phyloP scores from a whole-genome alignment of 1,139 yeast species.

The Meyerozyma guilliermondii region DNA sequence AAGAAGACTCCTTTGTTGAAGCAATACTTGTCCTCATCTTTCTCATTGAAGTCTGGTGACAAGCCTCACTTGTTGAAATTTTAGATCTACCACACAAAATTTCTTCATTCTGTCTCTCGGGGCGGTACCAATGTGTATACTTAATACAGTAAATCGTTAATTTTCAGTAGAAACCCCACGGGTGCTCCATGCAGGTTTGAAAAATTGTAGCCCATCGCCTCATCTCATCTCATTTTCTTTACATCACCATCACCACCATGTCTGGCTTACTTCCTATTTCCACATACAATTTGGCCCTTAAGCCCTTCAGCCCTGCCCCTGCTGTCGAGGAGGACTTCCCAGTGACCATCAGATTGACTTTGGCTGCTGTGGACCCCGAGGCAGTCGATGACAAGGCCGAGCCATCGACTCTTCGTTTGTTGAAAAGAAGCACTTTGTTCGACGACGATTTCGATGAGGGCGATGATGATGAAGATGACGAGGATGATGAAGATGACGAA shows the following conservation, averaged over 20 bases:
- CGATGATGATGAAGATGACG: slow-evolving; percentile 33
- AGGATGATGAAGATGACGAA: slow-evolving; percentile 51
- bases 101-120: slow-evolving; percentile 6
- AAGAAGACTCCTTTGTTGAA: slow-evolving; percentile 97
- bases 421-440: slow-evolving; percentile 63
- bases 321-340: slow-evolving; percentile 86
- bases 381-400: slow-evolving; percentile 71
- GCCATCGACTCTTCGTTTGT: slow-evolving; percentile 85
- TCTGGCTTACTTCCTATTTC: slow-evolving; percentile 74
- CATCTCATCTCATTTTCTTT: slow-evolving; percentile 12
- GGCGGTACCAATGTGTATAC: slow-evolving; percentile 3
- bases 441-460: slow-evolving; percentile 45
- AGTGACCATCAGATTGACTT: slow-evolving; percentile 81
- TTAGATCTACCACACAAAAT: slow-evolving; percentile 36
- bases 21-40: slow-evolving; percentile 95
- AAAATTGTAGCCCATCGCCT: slow-evolving; percentile 3
- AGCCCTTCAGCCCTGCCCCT: slow-evolving; percentile 82
- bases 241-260: slow-evolving; percentile 41
- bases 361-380: slow-evolving; percentile 94
- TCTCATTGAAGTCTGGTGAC: slow-evolving; percentile 98
- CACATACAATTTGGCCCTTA: slow-evolving; percentile 75
- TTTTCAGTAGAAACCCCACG: background rate
- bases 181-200: slow-evolving; percentile 4
- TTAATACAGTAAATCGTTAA: slow-evolving; percentile 3
- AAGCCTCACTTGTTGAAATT: slow-evolving; percentile 98